Conservation (phyloP, 345 rosid genomes). For the Lepidium sativum region DNA sequence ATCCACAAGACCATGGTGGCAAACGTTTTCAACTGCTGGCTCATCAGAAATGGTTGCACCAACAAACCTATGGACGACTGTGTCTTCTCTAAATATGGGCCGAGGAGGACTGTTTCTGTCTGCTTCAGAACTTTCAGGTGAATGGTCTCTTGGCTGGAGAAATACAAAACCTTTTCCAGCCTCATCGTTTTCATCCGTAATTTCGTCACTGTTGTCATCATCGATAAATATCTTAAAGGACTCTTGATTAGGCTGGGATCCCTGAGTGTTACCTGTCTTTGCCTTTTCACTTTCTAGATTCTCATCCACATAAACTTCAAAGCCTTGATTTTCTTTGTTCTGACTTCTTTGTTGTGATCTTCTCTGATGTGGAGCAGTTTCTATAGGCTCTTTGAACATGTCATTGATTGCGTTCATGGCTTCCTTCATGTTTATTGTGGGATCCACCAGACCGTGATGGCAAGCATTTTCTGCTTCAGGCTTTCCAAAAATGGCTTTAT, state of each 20-base stretch:
- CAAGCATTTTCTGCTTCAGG: slow-evolving; percentile 66
- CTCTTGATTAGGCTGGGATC: slow-evolving; percentile 26
- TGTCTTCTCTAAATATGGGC: slow-evolving; percentile 63
- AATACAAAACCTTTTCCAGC: slow-evolving; percentile 47
- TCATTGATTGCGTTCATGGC: slow-evolving; percentile 71
- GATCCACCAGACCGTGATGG: slow-evolving; percentile 88
- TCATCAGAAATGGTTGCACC: slow-evolving; percentile 69
- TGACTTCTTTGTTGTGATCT: slow-evolving; percentile 31
- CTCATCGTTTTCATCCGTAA: slow-evolving; percentile 27
- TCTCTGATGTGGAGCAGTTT: slow-evolving; percentile 43
- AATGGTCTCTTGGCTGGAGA: slow-evolving; percentile 48
- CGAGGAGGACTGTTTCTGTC: slow-evolving; percentile 33
- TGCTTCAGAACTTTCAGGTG: slow-evolving; percentile 45
- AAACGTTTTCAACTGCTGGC: slow-evolving; percentile 77
- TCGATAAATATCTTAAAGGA: slow-evolving; percentile 58
- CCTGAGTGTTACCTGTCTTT: slow-evolving; percentile 22
- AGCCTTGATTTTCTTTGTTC: slow-evolving; percentile 31
- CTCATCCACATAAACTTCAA: slow-evolving; percentile 50
- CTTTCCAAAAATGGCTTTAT: slow-evolving; percentile 62
- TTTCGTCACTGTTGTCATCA: slow-evolving; percentile 39
- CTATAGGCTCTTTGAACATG: slow-evolving; percentile 87
- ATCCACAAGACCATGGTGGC: slow-evolving; percentile 97
- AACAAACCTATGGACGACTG: slow-evolving; percentile 76
- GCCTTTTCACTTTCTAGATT: slow-evolving; percentile 29
- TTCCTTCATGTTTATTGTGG: slow-evolving; percentile 77